Conservation (phyloP, 371 early-diverging fungal genomes). For the Mucor sp. region DNA sequence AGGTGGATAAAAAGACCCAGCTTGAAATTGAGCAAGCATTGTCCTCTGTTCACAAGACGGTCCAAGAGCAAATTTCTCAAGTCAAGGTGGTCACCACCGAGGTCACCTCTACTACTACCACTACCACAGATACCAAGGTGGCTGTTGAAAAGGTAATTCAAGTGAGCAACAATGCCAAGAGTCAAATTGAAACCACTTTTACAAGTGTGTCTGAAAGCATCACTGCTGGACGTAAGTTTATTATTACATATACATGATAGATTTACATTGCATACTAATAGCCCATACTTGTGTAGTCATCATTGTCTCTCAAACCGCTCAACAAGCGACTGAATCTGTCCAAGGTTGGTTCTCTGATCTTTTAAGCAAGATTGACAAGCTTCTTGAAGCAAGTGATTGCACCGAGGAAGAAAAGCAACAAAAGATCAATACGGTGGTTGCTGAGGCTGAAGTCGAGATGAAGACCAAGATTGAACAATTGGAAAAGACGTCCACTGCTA, state of each 20-base stretch:
- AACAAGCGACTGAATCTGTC: constrained; percentile 25
- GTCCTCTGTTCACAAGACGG: constrained; percentile 24
- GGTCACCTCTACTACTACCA: too few relatives aligned
- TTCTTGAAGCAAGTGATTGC: constrained; percentile 26
- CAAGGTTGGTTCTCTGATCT: constrained; percentile 24
- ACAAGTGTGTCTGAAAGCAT: constrained; percentile 21
- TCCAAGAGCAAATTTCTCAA: constrained; percentile 26
- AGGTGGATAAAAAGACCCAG: constrained; percentile 29
- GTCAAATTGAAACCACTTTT: constrained; percentile 23
- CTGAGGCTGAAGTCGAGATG: constrained; percentile 34
- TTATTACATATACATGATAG: too few relatives aligned
- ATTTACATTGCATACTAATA: too few relatives aligned
- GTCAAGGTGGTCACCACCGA: constrained; percentile 23
- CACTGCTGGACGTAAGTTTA: constrained; percentile 26
- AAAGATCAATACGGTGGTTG: constrained; percentile 21
- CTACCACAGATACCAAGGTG: constrained; percentile 10
- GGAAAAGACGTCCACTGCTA: constrained; percentile 11
- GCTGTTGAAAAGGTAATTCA: constrained; percentile 18
- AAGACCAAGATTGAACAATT: constrained; percentile 24
- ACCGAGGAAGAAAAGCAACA: constrained; percentile 20
- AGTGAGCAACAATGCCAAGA: constrained; percentile 18
- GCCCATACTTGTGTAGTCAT: not conserved
- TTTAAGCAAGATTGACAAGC: constrained; percentile 3
- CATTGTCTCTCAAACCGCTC: constrained; percentile 23
- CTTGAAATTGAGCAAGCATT: constrained; percentile 23